phyloP scores from a whole-genome alignment of 306 rosid genomes.

The Rubus idaeus region DNA sequence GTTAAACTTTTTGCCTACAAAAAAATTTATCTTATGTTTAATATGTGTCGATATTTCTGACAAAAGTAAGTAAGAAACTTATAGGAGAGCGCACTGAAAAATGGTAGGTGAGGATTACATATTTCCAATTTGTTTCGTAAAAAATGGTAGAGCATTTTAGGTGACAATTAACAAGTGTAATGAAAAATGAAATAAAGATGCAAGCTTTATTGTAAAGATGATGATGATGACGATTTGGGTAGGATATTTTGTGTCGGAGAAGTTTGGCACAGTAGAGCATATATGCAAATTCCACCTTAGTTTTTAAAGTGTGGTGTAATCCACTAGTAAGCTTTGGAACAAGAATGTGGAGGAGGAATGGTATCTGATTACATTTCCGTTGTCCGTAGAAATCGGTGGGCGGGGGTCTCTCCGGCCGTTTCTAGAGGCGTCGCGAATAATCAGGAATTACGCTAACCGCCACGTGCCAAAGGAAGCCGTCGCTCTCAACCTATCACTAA shows the following conservation, averaged over 20 bases:
- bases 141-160: not conserved
- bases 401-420: not conserved
- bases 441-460: not conserved
- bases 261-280: not conserved
- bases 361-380: not conserved
- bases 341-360: not conserved
- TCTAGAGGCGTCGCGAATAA: slow-evolving; percentile 2
- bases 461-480: not conserved
- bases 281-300: not conserved
- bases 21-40: no score
- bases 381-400: not conserved
- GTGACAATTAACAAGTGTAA: not conserved
- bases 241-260: not conserved
- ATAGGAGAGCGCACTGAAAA: no score
- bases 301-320: not conserved
- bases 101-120: no score
- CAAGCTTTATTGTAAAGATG: not conserved
- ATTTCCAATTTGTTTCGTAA: not conserved
- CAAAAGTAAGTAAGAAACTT: no score
- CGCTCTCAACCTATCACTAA: not conserved
- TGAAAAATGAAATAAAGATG: not conserved
- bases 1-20: no score
- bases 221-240: not conserved
- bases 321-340: no score
- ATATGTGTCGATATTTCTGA: no score